Percentiles rank a stretch among this genome's conserved stretches.
Evolutionary conservation across 2,329 filamentous ascomycete species (phyloP).

Genomic region (Ophiognomonia clavigignenti-juglandacearum): DNA sequence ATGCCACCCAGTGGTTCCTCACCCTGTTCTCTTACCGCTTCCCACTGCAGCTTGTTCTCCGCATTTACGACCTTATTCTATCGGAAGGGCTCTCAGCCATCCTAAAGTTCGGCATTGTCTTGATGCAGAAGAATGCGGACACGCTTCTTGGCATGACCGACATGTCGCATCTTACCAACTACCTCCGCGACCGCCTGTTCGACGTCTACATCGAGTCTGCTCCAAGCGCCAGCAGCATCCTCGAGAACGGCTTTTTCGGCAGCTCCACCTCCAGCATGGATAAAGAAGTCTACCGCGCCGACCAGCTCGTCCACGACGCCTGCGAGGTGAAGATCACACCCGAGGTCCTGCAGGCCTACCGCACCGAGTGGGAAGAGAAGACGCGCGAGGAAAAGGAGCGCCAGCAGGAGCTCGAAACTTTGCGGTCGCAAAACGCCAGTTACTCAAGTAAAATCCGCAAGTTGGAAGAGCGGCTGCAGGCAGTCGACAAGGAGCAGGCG

Average conservation of each 20-base stretch:
- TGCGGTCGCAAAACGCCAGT: conserved; percentile 62
- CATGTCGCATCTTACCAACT: conserved; percentile 83
- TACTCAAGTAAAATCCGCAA: conserved; percentile 74
- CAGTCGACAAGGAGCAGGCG: conserved; percentile 85
- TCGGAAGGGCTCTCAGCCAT: conserved; percentile 92
- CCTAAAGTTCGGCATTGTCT: conserved; percentile 85
- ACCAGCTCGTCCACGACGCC: conserved; percentile 88
- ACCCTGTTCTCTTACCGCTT: conserved; percentile 99
- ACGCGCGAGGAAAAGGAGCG: conserved; percentile 75
- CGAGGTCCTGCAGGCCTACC: conserved; percentile 76
- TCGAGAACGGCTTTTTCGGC: conserved; percentile 97
- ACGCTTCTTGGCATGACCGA: conserved; percentile 79
- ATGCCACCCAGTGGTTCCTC: conserved; percentile 98
- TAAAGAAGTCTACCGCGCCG: conserved; percentile 92
- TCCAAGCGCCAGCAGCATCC: conserved; percentile 84
- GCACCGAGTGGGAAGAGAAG: conserved; percentile 88
- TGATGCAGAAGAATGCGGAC: conserved; percentile 91
- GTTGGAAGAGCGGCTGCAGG: conserved; percentile 83
- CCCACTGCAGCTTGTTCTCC: conserved; percentile 88
- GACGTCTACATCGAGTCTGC: conserved; percentile 96
- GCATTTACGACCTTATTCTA: conserved; percentile 93
- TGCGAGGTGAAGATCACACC: conserved; percentile 82
- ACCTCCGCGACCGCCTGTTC: conserved; percentile 90
- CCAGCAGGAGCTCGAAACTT: conserved; percentile 71
- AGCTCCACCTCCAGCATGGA: conserved; percentile 84